phyloP scores from a whole-genome alignment of 1,139 yeast genomes.

The Meyerozyma carpophila region DNA sequence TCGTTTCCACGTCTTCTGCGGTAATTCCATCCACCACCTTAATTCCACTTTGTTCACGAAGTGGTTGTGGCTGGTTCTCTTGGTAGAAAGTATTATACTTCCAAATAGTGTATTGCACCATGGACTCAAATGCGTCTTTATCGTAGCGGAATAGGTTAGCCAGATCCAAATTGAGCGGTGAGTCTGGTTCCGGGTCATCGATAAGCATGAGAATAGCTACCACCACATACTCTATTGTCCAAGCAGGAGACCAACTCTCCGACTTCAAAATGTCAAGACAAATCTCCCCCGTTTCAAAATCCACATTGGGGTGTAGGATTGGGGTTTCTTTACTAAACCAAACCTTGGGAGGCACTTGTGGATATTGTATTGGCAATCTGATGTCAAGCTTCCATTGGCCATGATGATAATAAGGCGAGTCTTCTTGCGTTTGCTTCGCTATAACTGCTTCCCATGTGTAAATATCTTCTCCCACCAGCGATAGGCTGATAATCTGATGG shows the following conservation, averaged over 20 bases:
- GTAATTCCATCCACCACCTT: neutral
- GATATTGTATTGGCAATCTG: conserved; percentile 51
- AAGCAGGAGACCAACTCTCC: conserved; percentile 82
- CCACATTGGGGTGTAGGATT: conserved; percentile 75
- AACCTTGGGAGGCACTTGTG: conserved; percentile 64
- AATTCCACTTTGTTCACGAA: conserved; percentile 4
- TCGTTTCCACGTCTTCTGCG: neutral
- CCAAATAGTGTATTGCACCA: conserved; percentile 59
- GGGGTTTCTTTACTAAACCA: conserved; percentile 36
- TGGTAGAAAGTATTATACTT: conserved; percentile 22
- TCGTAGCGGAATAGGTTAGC: conserved; percentile 68
- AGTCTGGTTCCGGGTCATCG: conserved; percentile 76
- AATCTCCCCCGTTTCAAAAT: conserved; percentile 66
- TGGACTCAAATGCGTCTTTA: conserved; percentile 49
- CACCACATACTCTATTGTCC: conserved; percentile 69
- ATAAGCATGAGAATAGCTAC: conserved; percentile 67
- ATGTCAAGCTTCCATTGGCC: conserved; percentile 59
- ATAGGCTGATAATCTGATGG: conserved; percentile 36
- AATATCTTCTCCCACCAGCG: conserved; percentile 38
- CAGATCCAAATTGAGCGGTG: conserved; percentile 81
- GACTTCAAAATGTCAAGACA: conserved; percentile 73
- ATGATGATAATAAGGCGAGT: conserved; percentile 40
- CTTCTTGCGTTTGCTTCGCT: conserved; percentile 44
- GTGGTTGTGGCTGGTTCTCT: conserved; percentile 3
- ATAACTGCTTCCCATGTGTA: conserved; percentile 57